Conservation (phyloP, 208 protist species). For the Herpetomonas tarakana region DNA sequence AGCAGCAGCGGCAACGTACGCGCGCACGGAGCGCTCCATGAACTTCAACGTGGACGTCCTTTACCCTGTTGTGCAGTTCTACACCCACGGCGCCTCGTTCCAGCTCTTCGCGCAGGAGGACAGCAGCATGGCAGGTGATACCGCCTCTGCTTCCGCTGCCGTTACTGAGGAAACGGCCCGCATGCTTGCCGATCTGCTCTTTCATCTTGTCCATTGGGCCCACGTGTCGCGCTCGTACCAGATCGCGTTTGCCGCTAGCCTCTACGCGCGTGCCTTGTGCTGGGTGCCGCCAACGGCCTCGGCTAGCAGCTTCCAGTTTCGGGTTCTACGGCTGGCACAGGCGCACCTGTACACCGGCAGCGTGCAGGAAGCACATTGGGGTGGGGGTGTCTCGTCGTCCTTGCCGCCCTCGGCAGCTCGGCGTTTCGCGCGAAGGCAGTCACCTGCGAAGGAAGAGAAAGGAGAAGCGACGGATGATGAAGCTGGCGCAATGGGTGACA, state of each 20-base stretch:
- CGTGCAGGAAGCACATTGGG: too few relatives aligned
- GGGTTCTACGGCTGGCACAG: too few relatives aligned
- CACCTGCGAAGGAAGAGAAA: too few relatives aligned
- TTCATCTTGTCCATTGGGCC: constrained; percentile 1
- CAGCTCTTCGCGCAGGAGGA: not conserved
- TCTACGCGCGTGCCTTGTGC: constrained; percentile 11
- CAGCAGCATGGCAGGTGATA: not conserved
- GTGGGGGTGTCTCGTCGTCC: too few relatives aligned
- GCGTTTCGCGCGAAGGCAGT: too few relatives aligned
- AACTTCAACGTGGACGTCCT: constrained; percentile 13
- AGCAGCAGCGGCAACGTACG: too few relatives aligned
- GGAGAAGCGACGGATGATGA: not conserved
- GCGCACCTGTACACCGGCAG: too few relatives aligned
- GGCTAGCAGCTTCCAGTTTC: not conserved
- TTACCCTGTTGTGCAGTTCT: constrained; percentile 11
- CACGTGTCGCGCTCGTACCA: constrained; percentile 8
- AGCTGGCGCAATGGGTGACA: not conserved
- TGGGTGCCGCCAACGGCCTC: not conserved
- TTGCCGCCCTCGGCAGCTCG: too few relatives aligned
- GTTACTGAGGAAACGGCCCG: too few relatives aligned
- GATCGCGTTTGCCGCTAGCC: constrained; percentile 2
- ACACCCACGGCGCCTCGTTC: not conserved
- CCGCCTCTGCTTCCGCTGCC: not conserved
- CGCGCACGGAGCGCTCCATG: not conserved
- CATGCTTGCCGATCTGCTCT: constrained; percentile 2